phyloP scores from a whole-genome alignment of 2,329 filamentous ascomycete species.

The Cladosporium colombiae region DNA sequence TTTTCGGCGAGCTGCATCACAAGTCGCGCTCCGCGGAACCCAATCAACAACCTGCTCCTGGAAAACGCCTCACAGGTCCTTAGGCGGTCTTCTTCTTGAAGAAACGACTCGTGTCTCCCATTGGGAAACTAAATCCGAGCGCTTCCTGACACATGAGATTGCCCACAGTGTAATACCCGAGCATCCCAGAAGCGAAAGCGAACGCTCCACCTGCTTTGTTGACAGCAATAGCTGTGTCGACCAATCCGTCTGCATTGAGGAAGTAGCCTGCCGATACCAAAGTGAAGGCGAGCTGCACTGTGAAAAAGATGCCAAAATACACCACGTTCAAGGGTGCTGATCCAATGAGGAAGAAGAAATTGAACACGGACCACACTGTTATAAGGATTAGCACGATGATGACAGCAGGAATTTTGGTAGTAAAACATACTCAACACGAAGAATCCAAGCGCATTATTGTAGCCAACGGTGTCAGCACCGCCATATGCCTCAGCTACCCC shows the following conservation, averaged over 20 bases:
- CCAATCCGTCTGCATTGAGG: conserved; percentile 46
- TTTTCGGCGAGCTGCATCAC: neutral
- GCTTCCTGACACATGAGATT: conserved; percentile 46
- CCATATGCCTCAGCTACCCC: conserved; percentile 50
- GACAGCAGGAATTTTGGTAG: neutral
- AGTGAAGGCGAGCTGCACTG: conserved; percentile 49
- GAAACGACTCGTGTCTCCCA: conserved; percentile 46
- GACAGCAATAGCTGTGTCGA: conserved; percentile 38
- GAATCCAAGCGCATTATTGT: conserved; percentile 54
- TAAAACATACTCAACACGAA: conserved; percentile 47
- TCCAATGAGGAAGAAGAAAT: conserved; percentile 49
- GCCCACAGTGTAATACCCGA: conserved; percentile 50
- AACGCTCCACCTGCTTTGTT: conserved; percentile 50
- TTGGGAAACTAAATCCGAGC: conserved; percentile 41
- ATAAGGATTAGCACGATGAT: neutral
- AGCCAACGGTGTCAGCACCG: conserved; percentile 41
- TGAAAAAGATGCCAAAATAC: conserved; percentile 52
- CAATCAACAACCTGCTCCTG: neutral
- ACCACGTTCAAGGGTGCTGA: conserved; percentile 50
- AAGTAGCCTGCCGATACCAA: conserved; percentile 50
- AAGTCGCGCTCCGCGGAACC: neutral
- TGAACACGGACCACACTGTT: conserved; percentile 50
- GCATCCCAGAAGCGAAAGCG: conserved; percentile 49
- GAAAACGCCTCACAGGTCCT: neutral
- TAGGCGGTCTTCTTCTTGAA: conserved; percentile 38